Evolutionary conservation across 2,329 filamentous ascomycete genomes (phyloP).

Genomic region (Claviceps capensis): DNA sequence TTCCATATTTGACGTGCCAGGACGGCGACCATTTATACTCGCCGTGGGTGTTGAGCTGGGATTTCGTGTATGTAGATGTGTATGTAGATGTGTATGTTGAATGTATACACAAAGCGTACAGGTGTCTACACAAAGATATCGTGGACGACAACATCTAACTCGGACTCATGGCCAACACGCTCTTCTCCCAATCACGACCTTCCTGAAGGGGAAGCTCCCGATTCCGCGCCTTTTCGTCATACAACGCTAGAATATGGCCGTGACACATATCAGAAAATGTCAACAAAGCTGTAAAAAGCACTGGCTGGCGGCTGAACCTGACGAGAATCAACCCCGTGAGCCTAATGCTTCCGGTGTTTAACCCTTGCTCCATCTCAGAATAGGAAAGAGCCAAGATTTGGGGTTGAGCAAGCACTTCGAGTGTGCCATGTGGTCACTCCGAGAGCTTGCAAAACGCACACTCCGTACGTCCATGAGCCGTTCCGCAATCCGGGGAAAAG

Average conservation of each 20-base stretch:
- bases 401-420: too few species aligned
- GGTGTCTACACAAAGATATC: background rate
- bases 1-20: background rate
- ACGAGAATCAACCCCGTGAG: background rate
- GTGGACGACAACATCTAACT: background rate
- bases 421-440: too few species aligned
- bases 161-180: background rate
- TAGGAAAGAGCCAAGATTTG: background rate
- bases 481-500: too few species aligned
- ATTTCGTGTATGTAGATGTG: background rate
- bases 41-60: background rate
- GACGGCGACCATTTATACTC: constrained; percentile 6
- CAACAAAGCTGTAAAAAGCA: background rate
- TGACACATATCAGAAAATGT: background rate
- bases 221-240: background rate
- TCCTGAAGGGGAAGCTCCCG: constrained; percentile 8
- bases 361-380: background rate
- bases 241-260: background rate
- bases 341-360: too few species aligned
- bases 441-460: too few species aligned
- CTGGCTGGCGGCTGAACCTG: background rate
- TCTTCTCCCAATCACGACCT: constrained; percentile 4
- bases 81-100: background rate
- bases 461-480: too few species aligned
- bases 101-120: too few species aligned